Conservation (phyloP, 495 filamentous ascomycete genomes). For the Aspergillus hancockii region DNA sequence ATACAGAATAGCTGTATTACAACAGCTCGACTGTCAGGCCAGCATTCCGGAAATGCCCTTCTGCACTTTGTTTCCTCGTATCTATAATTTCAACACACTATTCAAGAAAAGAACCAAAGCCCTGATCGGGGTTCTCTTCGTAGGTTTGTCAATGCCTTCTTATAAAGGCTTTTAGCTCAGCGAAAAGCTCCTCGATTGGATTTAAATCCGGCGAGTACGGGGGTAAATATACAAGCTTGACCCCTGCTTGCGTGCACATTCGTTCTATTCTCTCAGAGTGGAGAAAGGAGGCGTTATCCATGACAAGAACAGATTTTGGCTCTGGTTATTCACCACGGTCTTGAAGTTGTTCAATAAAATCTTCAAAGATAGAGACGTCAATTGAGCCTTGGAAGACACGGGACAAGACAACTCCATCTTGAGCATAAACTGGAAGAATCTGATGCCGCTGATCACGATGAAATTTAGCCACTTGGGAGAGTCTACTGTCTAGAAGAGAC, state of each 20-base stretch:
- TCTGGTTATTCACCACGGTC: conserved; percentile 34
- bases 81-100: conserved; percentile 28
- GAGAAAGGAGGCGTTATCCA: conserved; percentile 45
- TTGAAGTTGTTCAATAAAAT: conserved; percentile 39
- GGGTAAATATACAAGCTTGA: conserved; percentile 35
- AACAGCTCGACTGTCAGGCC: conserved; percentile 7
- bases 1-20: background rate
- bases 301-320: conserved; percentile 40
- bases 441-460: conserved; percentile 34
- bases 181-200: conserved; percentile 20
- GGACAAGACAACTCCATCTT: conserved; percentile 33
- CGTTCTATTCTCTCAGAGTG: conserved; percentile 30
- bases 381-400: conserved; percentile 34
- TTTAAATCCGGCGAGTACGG: conserved; percentile 25
- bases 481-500: conserved; percentile 30
- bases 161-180: conserved; percentile 27
- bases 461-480: conserved; percentile 29
- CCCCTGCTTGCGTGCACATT: conserved; percentile 34
- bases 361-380: conserved; percentile 34
- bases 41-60: conserved; percentile 26
- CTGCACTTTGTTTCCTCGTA: conserved; percentile 20
- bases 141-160: conserved; percentile 25
- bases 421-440: conserved; percentile 39
- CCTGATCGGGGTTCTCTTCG: conserved; percentile 36
- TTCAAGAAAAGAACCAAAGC: conserved; percentile 30